Evolutionary conservation across 2,329 filamentous ascomycete species (phyloP).

Genomic region (Fusarium anguioides): DNA sequence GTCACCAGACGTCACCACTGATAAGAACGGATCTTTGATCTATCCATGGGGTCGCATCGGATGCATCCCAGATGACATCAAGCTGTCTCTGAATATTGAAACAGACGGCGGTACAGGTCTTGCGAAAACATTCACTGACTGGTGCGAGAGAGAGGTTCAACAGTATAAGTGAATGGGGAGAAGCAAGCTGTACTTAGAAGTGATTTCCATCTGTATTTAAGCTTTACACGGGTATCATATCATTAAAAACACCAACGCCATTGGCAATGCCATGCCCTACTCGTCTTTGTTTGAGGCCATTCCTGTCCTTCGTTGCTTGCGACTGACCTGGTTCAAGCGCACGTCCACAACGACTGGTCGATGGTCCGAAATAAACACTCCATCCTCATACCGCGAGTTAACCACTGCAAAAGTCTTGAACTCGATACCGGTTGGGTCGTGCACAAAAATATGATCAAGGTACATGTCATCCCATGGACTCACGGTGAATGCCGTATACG

Average conservation of each 20-base stretch:
- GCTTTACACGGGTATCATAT: conserved; percentile 23
- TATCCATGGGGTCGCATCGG: conserved; percentile 33
- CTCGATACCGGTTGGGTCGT: conserved; percentile 38
- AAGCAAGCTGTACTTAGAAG: not conserved
- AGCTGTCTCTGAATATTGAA: conserved; percentile 16
- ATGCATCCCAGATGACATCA: conserved; percentile 22
- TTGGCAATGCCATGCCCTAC: not conserved
- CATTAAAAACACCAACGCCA: conserved; percentile 15
- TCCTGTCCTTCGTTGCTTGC: conserved; percentile 1
- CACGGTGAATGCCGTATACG: conserved; percentile 47
- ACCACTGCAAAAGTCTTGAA: conserved; percentile 45
- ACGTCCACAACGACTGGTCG: conserved; percentile 47
- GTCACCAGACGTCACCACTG: conserved; percentile 27
- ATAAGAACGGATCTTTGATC: conserved; percentile 29
- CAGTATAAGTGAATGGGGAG: not conserved
- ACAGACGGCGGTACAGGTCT: conserved; percentile 15
- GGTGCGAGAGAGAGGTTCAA: conserved; percentile 28
- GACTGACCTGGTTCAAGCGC: conserved; percentile 24
- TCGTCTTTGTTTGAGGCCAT: not conserved
- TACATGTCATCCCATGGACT: conserved; percentile 32
- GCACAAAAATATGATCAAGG: conserved; percentile 50
- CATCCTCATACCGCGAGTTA: conserved; percentile 43
- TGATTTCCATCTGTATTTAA: conserved; percentile 1
- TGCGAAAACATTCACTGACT: conserved; percentile 15
- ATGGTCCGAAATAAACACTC: conserved; percentile 50